Evolutionary conservation across 495 filamentous ascomycete species (phyloP).

Genomic region (Tuber calosporum): DNA sequence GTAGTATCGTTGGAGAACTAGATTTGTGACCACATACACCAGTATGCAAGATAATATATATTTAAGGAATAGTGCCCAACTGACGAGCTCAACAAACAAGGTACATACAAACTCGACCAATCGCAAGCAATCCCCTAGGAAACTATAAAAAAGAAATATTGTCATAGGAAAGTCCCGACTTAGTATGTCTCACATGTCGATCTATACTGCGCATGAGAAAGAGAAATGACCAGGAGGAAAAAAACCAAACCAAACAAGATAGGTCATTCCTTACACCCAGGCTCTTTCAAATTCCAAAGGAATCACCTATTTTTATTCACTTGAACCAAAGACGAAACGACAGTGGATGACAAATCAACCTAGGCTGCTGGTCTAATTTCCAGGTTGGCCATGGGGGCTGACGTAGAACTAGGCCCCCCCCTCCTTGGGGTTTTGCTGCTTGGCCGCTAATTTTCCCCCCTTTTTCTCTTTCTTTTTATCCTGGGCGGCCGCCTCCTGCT

Average conservation of each 20-base stretch:
- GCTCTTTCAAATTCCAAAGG: neutral
- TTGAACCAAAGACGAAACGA: neutral
- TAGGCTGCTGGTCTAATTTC: slow-evolving; percentile 15
- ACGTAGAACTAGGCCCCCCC: neutral
- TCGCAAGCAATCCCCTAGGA: neutral
- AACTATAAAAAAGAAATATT: neutral
- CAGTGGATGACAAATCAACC: neutral
- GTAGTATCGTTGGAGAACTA: neutral
- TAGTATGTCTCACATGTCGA: neutral
- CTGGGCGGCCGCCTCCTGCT: slow-evolving; percentile 47
- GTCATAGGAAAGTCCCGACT: neutral
- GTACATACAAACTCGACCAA: neutral
- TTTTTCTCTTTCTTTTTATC: slow-evolving; percentile 57
- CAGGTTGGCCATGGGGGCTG: neutral
- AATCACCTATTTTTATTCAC: neutral
- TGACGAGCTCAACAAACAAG: neutral
- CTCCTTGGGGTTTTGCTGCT: slow-evolving; percentile 38
- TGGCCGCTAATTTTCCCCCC: slow-evolving; percentile 48
- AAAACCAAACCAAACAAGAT: neutral
- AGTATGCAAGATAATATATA: neutral
- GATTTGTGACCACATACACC: neutral
- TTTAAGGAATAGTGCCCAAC: neutral
- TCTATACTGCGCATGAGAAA: neutral
- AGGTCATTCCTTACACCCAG: neutral
- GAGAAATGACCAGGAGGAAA: neutral